A percentile compares a stretch with the other conserved stretches of the same genome.
phyloP scores from a whole-genome alignment of 305 asterid genomes.

The Fraxinus nigra region DNA sequence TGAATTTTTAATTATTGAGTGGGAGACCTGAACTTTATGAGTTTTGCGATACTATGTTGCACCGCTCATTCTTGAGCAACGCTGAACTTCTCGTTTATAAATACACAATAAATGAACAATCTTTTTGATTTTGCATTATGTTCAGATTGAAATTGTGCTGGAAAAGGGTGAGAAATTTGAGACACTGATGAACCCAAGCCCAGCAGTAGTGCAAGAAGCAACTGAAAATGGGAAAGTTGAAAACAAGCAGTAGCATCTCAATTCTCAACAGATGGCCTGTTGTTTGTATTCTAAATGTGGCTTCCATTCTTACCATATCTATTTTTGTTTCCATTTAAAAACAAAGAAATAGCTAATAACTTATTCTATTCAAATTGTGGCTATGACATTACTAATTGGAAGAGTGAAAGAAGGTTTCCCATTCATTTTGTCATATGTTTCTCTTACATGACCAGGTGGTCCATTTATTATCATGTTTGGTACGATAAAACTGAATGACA shows the following conservation, averaged over 20 bases:
- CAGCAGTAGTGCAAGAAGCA: constrained; percentile 32
- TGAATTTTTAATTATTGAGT: background rate
- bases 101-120: background rate
- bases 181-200: constrained; percentile 43
- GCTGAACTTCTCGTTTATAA: background rate
- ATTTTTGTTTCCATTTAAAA: background rate
- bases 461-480: background rate
- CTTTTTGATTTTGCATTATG: background rate
- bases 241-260: background rate
- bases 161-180: constrained; percentile 77
- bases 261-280: background rate
- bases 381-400: background rate
- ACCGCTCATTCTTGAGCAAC: background rate
- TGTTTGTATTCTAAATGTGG: constrained; percentile 5
- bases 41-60: background rate
- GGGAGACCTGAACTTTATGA: background rate
- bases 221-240: constrained; percentile 14
- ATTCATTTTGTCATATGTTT: background rate
- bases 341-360: constrained; percentile 1
- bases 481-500: background rate
- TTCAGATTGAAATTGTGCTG: constrained; percentile 68
- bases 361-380: background rate
- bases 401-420: background rate
- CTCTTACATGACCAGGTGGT: background rate
- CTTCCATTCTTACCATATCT: constrained; percentile 4